Evolutionary conservation across 345 rosid genomes (phyloP), one percentile per base, ranked within the genome.

Genomic region (Aquilaria malaccensis): DNA sequence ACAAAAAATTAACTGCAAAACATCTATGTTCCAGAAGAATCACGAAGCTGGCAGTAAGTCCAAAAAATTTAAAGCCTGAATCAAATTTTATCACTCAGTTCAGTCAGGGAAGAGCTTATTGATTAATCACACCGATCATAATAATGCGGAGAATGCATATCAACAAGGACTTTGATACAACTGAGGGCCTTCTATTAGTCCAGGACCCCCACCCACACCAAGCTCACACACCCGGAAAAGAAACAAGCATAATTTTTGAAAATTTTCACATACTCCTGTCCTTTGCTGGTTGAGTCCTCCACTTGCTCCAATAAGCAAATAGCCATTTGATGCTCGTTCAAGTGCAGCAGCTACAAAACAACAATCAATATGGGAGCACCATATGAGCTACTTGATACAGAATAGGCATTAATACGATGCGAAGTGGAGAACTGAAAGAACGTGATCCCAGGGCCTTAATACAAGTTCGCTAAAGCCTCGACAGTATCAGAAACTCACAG

Each of bases 211-310:
- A 37, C 43, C 43, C 43, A 37, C 7, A 7, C 7, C 29, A 33
- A 12, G 45, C 31, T 32, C 50, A 3, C 10, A 30, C 4, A 33
- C 22, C 22, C 22, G 22, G 22, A 22, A 22, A 22, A 22, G 46
- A 30, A 52, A 30, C 30, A 54, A 57, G 52, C 9, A 11, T 52
- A 37, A 52, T 15, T 57, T 10, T 45, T 49, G 31, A 13, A 31
- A 9, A 54, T 41, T 55, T 65, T 33, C 56, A 83, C 97, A 83
- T 81, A 91, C 97, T 73, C 97, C 96, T 54, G 94, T 91, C 75
- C 96, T 88, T 79, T 91, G 93, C 80, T 91, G 97, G 70, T 91
- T 91, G 52, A 91, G 71, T 57, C 97, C 96, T 65, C 97, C 96
- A 72, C 97, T 91, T 62, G 97, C 85, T 52, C 89, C 94, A 71